These are phyloP conservation scores for Yamadazyma phyllophila DNA, from an alignment of 805 yeast species.

Conservation along the genomic window DNA sequence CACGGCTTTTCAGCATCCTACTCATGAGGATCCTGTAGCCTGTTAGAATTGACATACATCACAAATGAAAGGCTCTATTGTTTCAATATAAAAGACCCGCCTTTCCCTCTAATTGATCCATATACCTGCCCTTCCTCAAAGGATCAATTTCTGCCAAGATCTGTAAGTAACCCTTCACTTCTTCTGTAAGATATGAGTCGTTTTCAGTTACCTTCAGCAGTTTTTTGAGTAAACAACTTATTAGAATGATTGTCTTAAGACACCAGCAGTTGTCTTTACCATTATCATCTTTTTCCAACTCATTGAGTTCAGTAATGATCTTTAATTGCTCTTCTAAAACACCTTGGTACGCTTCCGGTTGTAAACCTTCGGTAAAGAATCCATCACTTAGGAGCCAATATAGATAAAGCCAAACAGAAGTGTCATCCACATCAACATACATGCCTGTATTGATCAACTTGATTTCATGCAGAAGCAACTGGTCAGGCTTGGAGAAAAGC, in stretches of 20 bases:
- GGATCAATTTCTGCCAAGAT: slow-evolving; percentile 60
- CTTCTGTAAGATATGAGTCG: slow-evolving; percentile 20
- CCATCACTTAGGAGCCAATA: slow-evolving; percentile 66
- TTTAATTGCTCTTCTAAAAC: slow-evolving; percentile 46
- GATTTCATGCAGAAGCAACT: slow-evolving; percentile 56
- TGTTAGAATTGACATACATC: too few relatives aligned
- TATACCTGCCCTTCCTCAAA: slow-evolving; percentile 58
- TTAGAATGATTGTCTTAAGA: slow-evolving; percentile 54
- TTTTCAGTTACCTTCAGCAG: neutral
- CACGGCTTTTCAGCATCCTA: too few relatives aligned
- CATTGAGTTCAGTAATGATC: slow-evolving; percentile 59
- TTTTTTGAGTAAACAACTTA: slow-evolving; percentile 31
- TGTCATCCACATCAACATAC: slow-evolving; percentile 91
- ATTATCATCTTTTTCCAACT: slow-evolving; percentile 67
- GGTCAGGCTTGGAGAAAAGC: slow-evolving; percentile 27
- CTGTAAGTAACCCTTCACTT: slow-evolving; percentile 34
- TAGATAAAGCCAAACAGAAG: slow-evolving; percentile 87
- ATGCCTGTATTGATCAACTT: slow-evolving; percentile 75
- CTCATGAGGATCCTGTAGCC: too few relatives aligned
- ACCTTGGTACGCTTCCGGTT: slow-evolving; percentile 26
- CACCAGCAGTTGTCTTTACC: slow-evolving; percentile 74
- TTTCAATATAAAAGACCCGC: slow-evolving; percentile 2
- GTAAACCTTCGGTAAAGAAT: slow-evolving; percentile 31
- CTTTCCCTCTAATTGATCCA: slow-evolving; percentile 31
- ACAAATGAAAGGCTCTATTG: too few relatives aligned